Conservation (phyloP, 2,329 filamentous ascomycete species). For the Penicillium sp. region DNA sequence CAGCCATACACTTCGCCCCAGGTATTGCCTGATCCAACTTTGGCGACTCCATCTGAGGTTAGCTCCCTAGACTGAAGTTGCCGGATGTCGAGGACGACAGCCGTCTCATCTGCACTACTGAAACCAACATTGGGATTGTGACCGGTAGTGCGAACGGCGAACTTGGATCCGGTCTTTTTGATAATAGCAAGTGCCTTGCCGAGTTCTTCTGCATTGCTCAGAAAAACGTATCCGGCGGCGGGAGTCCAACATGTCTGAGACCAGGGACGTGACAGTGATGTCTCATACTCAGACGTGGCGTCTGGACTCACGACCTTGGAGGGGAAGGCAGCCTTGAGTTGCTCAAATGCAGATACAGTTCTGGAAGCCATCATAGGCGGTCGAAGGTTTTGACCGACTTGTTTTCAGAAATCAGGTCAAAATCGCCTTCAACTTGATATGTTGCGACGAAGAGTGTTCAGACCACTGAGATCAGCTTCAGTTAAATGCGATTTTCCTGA, state of each 20-base stretch:
- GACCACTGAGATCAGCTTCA: too few species aligned
- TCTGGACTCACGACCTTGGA: background rate
- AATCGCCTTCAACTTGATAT: too few species aligned
- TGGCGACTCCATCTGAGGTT: background rate
- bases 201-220: background rate
- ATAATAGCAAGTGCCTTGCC: background rate
- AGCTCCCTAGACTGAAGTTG: background rate
- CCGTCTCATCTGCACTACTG: background rate
- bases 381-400: too few species aligned
- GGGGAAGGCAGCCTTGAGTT: background rate
- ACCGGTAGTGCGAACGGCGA: background rate
- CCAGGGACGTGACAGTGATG: background rate
- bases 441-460: too few species aligned
- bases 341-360: background rate
- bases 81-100: background rate
- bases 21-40: background rate
- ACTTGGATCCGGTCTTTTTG: background rate
- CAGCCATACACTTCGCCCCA: slow-evolving; percentile 6
- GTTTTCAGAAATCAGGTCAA: too few species aligned
- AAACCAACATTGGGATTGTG: background rate
- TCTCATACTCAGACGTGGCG: background rate
- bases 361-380: background rate
- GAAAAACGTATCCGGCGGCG: background rate
- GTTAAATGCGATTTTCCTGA: too few species aligned
- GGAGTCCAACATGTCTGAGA: background rate